These are phyloP conservation scores for Flaveria linearis DNA, from an alignment of 129 eudicot species.

Conservation along the genomic window DNA sequence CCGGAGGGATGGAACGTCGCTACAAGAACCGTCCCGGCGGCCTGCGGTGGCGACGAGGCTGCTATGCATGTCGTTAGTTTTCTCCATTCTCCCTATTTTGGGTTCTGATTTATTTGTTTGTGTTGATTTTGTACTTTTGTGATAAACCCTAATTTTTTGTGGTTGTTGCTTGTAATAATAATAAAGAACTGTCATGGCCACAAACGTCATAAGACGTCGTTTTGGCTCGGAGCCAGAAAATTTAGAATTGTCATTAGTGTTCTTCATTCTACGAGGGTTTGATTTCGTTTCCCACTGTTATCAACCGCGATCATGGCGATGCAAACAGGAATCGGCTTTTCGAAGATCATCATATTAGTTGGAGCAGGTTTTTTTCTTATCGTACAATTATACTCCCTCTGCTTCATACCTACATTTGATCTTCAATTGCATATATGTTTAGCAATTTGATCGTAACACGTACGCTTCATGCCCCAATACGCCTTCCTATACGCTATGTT, in stretches of 20 bases:
- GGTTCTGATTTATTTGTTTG: no score
- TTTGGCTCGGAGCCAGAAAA: background rate
- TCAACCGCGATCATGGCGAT: constrained; percentile 56
- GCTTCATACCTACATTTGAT: background rate
- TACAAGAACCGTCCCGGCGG: no score
- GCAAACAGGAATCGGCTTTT: constrained; percentile 72
- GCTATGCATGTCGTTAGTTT: no score
- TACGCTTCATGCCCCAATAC: constrained; percentile 17
- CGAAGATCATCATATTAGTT: constrained; percentile 59
- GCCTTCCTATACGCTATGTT: background rate
- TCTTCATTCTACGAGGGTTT: background rate
- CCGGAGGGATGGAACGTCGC: no score
- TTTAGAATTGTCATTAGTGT: background rate
- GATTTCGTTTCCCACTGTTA: background rate
- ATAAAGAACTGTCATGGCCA: background rate
- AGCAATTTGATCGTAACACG: background rate
- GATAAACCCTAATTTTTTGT: no score
- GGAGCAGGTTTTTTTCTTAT: constrained; percentile 63
- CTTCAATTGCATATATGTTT: background rate
- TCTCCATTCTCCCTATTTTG: no score
- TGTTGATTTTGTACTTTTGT: no score
- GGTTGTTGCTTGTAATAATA: no score
- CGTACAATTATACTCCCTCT: background rate
- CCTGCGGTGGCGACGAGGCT: no score
- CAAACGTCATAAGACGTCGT: background rate